Base-by-base conservation (phyloP, 306 rosid genomes). In the Lablab purpureus region DNA sequence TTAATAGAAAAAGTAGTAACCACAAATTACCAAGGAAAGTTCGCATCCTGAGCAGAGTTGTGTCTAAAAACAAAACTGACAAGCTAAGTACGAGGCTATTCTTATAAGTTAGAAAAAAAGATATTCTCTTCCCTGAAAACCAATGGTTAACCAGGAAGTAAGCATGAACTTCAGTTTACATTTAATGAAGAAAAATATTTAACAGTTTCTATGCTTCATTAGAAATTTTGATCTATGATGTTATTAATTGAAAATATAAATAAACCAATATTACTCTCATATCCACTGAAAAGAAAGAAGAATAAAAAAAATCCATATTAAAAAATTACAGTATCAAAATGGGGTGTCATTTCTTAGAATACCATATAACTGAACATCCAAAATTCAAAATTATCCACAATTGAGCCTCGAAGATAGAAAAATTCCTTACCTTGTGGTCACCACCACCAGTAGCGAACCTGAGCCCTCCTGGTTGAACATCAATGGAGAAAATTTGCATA, bases 361-460 rank as follows among this genome's bases (percentile, higher is more conserved):
- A 71, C 30, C 50, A 47, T 37, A 12, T 10, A 78, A 41, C 10
- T 50, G 17, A 37, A 46, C 25, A 67, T 43, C 58, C 51, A 59
- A 80, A 66, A 32, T 67, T 55, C 77, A 77, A 69, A 77, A 10
- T 58, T 4, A 23, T 25, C 68, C 71, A 36, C 19, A 63, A 75
- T 30, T 78, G 50, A 62, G 59, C 25, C 46, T 66, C 64, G 27
- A 47, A 62, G 67, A 79, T 64, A 66, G 3, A 41, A 66, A 64
- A 58, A 52, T 14, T 32, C 0, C 80, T 78, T 58, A 91, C 99
- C 98, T 95, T 95, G 82, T 95, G 98, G 89, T 95, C 99, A 77
- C 99, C 99, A 62, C 99, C 99, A 51, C 99, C 99, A 81, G 99
- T 92, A 12, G 98, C 97, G 23, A 95, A 88, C 83, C 99, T 84